Evolutionary conservation across 768 basidiomycete genomes (phyloP).

Genomic region (Clitopilus hobsonii): DNA sequence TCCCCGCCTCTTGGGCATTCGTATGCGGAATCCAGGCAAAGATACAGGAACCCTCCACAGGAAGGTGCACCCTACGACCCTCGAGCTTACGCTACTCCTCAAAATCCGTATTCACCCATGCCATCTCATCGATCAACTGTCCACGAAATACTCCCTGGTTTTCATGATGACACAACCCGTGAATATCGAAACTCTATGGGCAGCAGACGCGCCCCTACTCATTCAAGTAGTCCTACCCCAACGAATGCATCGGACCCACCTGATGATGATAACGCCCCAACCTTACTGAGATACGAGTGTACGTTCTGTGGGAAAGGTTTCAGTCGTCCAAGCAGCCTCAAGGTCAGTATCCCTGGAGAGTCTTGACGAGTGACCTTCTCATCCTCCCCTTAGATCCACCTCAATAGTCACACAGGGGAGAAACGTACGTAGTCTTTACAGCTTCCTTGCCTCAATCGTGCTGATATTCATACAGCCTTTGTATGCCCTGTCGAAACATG

Average conservation of each 20-base stretch:
- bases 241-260: conserved; percentile 1
- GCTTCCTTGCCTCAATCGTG: conserved; percentile 7
- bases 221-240: conserved; percentile 2
- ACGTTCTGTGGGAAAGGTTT: conserved; percentile 77
- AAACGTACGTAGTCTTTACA: conserved; percentile 65
- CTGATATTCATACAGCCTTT: conserved; percentile 47
- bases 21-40: neutral
- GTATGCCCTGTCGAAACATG: conserved; percentile 71
- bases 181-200: neutral
- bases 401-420: conserved; percentile 82
- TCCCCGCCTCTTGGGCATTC: neutral
- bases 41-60: neutral
- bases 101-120: neutral
- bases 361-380: conserved; percentile 7
- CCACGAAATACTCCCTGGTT: neutral
- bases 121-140: neutral
- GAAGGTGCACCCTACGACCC: neutral
- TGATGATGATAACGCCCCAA: conserved; percentile 16
- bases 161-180: neutral
- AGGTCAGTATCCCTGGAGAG: conserved; percentile 37
- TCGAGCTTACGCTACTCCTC: neutral
- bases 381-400: conserved; percentile 54
- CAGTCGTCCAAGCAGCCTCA: conserved; percentile 78
- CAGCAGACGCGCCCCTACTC: neutral
- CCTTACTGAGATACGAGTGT: conserved; percentile 65